phyloP scores from a whole-genome alignment of 305 asterid genomes.

The Solanum hybrid region DNA sequence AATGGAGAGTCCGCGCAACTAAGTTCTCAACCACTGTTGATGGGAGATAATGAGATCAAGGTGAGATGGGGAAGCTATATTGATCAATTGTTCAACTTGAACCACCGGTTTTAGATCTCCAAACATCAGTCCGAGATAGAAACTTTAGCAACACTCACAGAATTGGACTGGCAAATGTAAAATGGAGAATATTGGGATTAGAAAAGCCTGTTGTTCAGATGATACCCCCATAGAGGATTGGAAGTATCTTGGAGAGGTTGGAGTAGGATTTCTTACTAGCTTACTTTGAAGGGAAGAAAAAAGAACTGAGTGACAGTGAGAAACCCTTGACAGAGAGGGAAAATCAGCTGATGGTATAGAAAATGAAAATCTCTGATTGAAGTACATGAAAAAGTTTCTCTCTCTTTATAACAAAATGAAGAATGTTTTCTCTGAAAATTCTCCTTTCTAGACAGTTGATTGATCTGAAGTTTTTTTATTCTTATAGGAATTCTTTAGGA shows the following conservation, averaged over 20 bases:
- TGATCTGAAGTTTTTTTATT: background rate
- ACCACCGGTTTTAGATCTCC: background rate
- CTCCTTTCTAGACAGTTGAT: background rate
- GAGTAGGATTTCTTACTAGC: background rate
- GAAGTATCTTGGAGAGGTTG: background rate
- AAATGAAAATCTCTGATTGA: background rate
- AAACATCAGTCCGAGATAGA: background rate
- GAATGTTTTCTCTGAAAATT: background rate
- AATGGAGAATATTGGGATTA: background rate
- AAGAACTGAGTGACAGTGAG: background rate
- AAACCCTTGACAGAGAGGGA: background rate
- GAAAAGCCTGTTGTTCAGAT: background rate
- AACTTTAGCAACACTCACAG: background rate
- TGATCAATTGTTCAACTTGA: background rate
- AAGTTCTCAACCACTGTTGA: background rate
- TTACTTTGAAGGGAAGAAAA: background rate
- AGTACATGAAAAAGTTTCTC: background rate
- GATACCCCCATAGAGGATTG: background rate
- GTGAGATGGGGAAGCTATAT: background rate
- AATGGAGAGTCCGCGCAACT: no score
- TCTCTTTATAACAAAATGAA: background rate
- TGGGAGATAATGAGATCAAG: background rate
- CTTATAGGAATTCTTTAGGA: background rate
- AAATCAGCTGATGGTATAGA: background rate
- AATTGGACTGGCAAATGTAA: background rate